Evolutionary conservation across 306 rosid genomes (phyloP).

Genomic region (Glycyrrhiza uralensis): DNA sequence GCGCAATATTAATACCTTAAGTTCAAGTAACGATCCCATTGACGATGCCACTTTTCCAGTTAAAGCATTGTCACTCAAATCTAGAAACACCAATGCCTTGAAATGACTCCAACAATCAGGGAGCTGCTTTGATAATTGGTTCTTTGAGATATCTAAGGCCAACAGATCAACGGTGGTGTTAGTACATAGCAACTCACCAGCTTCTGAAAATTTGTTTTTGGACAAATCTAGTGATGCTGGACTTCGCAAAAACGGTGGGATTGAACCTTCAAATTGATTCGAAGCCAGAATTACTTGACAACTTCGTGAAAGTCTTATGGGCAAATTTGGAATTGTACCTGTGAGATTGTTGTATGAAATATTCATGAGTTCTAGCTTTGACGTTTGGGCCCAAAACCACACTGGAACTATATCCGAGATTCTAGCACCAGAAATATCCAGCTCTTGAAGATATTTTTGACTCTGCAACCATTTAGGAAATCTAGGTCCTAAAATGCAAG

Average conservation of each 20-base stretch:
- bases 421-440: neutral
- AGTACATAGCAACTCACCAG: neutral
- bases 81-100: neutral
- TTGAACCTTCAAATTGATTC: slow-evolving; percentile 10
- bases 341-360: slow-evolving; percentile 10
- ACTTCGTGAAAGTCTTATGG: neutral
- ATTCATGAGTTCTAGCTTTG: neutral
- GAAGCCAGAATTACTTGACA: neutral
- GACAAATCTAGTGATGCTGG: neutral
- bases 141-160: neutral
- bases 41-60: neutral
- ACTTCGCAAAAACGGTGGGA: neutral
- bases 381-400: neutral
- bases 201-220: neutral
- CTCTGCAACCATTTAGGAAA: slow-evolving; percentile 8
- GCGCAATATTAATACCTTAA: neutral
- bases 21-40: neutral
- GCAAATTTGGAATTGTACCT: neutral
- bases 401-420: neutral
- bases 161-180: neutral
- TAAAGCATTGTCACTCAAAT: slow-evolving; percentile 3
- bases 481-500: neutral
- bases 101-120: neutral
- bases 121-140: neutral
- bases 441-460: neutral